Evolutionary conservation across 2,329 filamentous ascomycete species (phyloP).

Genomic region (Grosmannia clavigera): DNA sequence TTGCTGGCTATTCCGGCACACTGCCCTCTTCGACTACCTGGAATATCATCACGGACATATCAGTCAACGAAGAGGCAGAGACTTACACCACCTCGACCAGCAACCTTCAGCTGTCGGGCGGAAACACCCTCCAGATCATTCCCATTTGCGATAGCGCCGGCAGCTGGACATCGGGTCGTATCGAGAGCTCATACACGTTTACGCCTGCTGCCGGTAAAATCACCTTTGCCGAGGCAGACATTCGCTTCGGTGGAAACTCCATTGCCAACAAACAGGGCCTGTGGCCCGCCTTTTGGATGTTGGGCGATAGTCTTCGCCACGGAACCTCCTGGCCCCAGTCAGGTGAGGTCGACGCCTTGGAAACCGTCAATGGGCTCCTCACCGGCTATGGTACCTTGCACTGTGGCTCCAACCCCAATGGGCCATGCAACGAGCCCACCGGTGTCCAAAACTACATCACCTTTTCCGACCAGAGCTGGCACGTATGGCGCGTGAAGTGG

Average conservation of each 20-base stretch:
- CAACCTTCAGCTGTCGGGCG: slow-evolving; percentile 39
- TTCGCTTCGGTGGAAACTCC: slow-evolving; percentile 33
- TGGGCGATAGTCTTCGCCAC: slow-evolving; percentile 35
- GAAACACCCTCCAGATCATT: slow-evolving; percentile 36
- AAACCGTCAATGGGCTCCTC: slow-evolving; percentile 37
- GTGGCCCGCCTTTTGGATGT: slow-evolving; percentile 48
- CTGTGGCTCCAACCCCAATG: slow-evolving; percentile 27
- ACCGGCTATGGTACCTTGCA: slow-evolving; percentile 38
- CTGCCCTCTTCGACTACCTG: slow-evolving; percentile 25
- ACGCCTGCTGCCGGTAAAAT: slow-evolving; percentile 32
- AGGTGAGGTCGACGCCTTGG: slow-evolving; percentile 46
- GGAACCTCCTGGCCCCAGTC: slow-evolving; percentile 37
- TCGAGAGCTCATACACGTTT: slow-evolving; percentile 36
- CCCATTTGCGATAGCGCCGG: slow-evolving; percentile 29
- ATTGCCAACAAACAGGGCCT: slow-evolving; percentile 35
- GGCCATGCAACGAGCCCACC: slow-evolving; percentile 38
- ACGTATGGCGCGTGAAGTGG: slow-evolving; percentile 35
- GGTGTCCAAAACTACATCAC: slow-evolving; percentile 24
- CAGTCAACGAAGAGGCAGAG: slow-evolving; percentile 45
- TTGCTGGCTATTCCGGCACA: slow-evolving; percentile 23
- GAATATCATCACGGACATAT: slow-evolving; percentile 41
- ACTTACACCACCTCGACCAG: slow-evolving; percentile 30
- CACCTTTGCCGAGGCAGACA: slow-evolving; percentile 31
- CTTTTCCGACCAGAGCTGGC: slow-evolving; percentile 28
- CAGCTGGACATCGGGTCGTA: slow-evolving; percentile 40